Percentiles rank a stretch among this genome's conserved stretches.
These are phyloP conservation scores for Chlamydomonas sp. DNA, from an alignment of 139 green algal genomes.

Conservation along the genomic window DNA sequence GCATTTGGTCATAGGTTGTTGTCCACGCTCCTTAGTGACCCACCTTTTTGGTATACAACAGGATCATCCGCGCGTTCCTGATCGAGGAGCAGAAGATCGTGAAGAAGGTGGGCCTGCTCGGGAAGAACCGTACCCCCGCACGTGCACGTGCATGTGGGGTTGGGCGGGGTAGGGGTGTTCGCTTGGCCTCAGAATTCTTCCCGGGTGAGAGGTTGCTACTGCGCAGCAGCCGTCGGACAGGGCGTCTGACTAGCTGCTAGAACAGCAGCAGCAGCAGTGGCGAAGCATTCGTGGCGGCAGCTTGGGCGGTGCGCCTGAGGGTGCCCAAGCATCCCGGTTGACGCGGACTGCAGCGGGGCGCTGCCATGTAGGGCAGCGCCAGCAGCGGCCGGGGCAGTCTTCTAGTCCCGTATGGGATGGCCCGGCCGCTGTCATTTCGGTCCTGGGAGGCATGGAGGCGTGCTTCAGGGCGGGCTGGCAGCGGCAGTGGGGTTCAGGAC, in stretches of 20 bases:
- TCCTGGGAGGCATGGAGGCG: not conserved
- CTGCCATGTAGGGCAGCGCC: not conserved
- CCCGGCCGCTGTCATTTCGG: no score
- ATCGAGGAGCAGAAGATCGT: slow-evolving; percentile 99
- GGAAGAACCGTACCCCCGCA: no score
- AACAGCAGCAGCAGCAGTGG: not conserved
- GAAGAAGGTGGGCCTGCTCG: slow-evolving; percentile 88
- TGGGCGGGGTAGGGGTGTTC: no score
- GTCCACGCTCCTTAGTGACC: no score
- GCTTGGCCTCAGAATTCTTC: not conserved
- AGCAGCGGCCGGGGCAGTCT: not conserved
- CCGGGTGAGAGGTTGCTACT: not conserved
- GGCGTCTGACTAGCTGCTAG: not conserved
- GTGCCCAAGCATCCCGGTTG: not conserved
- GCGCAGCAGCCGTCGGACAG: not conserved
- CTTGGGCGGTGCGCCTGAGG: no score
- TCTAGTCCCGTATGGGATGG: no score
- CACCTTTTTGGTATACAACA: slow-evolving; percentile 8
- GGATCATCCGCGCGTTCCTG: slow-evolving; percentile 96
- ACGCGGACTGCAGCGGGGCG: not conserved
- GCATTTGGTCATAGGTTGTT: no score
- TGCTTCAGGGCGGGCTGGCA: not conserved
- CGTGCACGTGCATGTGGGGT: not conserved
- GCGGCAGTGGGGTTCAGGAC: no score
- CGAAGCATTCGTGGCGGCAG: no score